A percentile compares a stretch with the other conserved stretches of the same genome.
phyloP scores from a whole-genome alignment of 495 filamentous ascomycete species.

The Podospora anserina region DNA sequence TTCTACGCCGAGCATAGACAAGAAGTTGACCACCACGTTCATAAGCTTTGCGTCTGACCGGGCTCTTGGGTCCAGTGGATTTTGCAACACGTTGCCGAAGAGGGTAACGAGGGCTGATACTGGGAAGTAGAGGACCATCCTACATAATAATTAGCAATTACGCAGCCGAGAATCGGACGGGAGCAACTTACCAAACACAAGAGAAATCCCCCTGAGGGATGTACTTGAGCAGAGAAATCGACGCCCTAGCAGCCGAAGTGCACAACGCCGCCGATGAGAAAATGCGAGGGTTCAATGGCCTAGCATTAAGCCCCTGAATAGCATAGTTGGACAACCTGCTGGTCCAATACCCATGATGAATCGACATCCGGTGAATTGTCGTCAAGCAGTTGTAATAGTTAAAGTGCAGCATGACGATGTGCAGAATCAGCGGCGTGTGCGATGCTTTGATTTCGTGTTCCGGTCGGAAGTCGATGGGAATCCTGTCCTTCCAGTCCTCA shows the following conservation, averaged over 20 bases:
- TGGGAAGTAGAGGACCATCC: slow-evolving; percentile 95
- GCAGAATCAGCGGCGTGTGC: slow-evolving; percentile 85
- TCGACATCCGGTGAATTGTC: slow-evolving; percentile 96
- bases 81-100: slow-evolving; percentile 96
- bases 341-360: slow-evolving; percentile 98
- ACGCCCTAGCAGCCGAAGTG: slow-evolving; percentile 85
- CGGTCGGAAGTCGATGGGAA: slow-evolving; percentile 89
- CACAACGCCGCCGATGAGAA: slow-evolving; percentile 92
- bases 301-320: slow-evolving; percentile 85
- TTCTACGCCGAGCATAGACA: slow-evolving; percentile 66
- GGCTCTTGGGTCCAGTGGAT: slow-evolving; percentile 84
- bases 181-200: slow-evolving; percentile 79
- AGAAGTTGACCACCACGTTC: slow-evolving; percentile 86
- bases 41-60: slow-evolving; percentile 86
- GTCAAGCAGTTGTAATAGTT: slow-evolving; percentile 97
- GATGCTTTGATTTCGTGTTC: slow-evolving; percentile 91
- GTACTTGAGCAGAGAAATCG: slow-evolving; percentile 91
- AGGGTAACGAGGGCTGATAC: slow-evolving; percentile 93
- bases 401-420: slow-evolving; percentile 90
- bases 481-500: slow-evolving; percentile 93
- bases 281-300: slow-evolving; percentile 86
- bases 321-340: slow-evolving; percentile 92
- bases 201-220: slow-evolving; percentile 92
- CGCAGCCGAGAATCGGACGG: not conserved
- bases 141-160: slow-evolving; percentile 37